Base-by-base conservation (phyloP, 768 basidiomycete genomes). In the Boletus edulis region DNA sequence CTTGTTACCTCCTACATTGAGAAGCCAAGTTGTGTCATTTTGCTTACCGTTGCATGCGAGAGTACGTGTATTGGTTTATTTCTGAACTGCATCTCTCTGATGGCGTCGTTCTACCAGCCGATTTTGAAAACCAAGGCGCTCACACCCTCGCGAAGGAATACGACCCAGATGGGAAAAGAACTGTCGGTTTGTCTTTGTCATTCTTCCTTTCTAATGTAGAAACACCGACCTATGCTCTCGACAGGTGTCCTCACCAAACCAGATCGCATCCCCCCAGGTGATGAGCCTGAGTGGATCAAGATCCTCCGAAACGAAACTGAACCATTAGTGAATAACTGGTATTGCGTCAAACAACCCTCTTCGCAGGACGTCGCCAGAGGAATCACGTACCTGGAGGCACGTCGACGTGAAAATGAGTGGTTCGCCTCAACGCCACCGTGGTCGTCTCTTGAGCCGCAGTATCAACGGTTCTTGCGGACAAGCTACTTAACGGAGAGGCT, bases 81-180 rank as follows among this genome's bases (percentile, higher is more conserved):
- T 11, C 15, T 11, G 15, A 69, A 0, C 67, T 34, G 18, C 20
- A 11, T 3, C 5, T 73, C 0, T 83, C 83, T 58, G 82, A 60
- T 14, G 9, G 22, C 5, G 22, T 35, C 43, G 80, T 58, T 18
- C 67, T 67, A 46, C 17, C 78, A 91, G 90, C 87, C 49, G 88
- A 92, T 57, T 88, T 87, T 18, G 86, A 91, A 60, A 92, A 89
- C 41, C 89, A 91, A 65, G 85, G 84, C 0, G 89, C 89, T 0
- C 83, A 86, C 54, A 73, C 78, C n/a, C 71, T 91, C 0, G 82
- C 86, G 0, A 85, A 83, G 61, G 47, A 71, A 14, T 71, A 78
- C 46, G 88, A 91, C 56, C 81, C 83, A 0, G 70, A 80, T 1
- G 87, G 89, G 0, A 77, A 76, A 47, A 77, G 87, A 5, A 91